Evolutionary conservation across 768 basidiomycete species (phyloP).

Genomic region (Kwoniella sp.): DNA sequence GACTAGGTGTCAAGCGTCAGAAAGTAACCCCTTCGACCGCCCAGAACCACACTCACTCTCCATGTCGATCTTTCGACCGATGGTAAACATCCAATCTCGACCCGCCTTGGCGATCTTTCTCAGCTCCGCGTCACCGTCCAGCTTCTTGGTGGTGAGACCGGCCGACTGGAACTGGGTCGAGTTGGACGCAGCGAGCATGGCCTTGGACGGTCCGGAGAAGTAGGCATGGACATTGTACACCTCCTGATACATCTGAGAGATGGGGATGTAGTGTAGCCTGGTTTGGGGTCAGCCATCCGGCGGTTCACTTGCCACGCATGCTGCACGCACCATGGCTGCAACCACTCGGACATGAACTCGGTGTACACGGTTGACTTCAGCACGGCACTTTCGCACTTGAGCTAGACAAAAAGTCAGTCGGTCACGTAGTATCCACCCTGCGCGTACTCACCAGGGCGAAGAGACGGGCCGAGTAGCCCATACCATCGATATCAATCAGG

Average conservation of each 20-base stretch:
- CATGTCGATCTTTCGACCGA: constrained; percentile 82
- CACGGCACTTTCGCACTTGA: constrained; percentile 70
- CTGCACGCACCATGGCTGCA: constrained; percentile 67
- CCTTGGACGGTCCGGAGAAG: constrained; percentile 76
- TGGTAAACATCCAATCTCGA: constrained; percentile 83
- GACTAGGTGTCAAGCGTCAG: constrained; percentile 6
- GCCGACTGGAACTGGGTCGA: constrained; percentile 52
- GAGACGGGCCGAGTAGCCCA: constrained; percentile 82
- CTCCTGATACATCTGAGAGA: constrained; percentile 80
- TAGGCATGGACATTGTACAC: constrained; percentile 90
- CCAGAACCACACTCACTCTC: constrained; percentile 60
- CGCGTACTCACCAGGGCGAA: constrained; percentile 55
- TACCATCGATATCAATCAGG: constrained; percentile 85
- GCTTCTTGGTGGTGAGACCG: constrained; percentile 44
- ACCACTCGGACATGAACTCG: constrained; percentile 86
- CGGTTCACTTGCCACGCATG: not conserved
- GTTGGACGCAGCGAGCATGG: constrained; percentile 58
- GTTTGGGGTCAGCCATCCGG: not conserved
- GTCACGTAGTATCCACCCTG: not conserved
- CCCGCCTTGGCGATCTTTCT: constrained; percentile 83
- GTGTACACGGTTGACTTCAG: constrained; percentile 86
- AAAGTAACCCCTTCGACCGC: not conserved
- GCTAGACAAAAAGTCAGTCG: constrained; percentile 55
- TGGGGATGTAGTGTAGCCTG: constrained; percentile 84
- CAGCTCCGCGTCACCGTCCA: constrained; percentile 67